Evolutionary conservation across 1,284 basidiomycete species (phyloP).

Genomic region (Ganoderma sp.): DNA sequence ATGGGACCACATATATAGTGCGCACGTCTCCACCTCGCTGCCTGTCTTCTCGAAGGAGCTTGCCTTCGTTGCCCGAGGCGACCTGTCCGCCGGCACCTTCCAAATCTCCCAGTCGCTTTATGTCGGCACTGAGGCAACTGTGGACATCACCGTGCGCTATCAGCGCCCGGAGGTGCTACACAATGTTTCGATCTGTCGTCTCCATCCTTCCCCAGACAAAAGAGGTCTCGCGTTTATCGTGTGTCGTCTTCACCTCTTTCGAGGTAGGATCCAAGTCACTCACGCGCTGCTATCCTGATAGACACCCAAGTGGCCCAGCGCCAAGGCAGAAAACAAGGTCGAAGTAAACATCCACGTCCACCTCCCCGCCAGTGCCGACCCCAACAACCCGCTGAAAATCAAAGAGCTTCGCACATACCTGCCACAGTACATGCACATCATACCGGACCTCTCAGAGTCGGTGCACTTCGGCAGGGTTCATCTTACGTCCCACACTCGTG

Average conservation of each 20-base stretch:
- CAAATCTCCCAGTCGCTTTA: constrained; percentile 27
- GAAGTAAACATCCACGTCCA: constrained; percentile 33
- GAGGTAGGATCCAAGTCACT: not conserved
- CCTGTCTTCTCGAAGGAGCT: constrained; percentile 36
- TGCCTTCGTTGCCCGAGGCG: constrained; percentile 36
- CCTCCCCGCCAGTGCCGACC: constrained; percentile 26
- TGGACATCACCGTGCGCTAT: constrained; percentile 34
- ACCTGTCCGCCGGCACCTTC: constrained; percentile 35
- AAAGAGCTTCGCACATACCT: constrained; percentile 34
- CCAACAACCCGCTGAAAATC: constrained; percentile 21
- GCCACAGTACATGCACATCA: constrained; percentile 32
- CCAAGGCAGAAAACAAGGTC: constrained; percentile 16
- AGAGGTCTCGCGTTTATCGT: constrained; percentile 41
- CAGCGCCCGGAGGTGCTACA: constrained; percentile 24
- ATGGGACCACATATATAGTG: constrained; percentile 7
- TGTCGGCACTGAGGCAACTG: constrained; percentile 24
- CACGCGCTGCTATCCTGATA: constrained; percentile 10
- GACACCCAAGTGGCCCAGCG: constrained; percentile 27
- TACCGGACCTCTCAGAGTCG: constrained; percentile 30
- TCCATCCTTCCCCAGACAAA: constrained; percentile 29
- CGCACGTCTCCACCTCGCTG: constrained; percentile 31
- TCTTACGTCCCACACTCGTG: constrained; percentile 27
- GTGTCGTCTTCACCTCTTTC: constrained; percentile 10
- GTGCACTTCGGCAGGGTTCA: constrained; percentile 32
- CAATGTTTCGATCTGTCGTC: constrained; percentile 31